Conservation (phyloP, 2,329 filamentous ascomycete species). For the Cytospora schulzeri region DNA sequence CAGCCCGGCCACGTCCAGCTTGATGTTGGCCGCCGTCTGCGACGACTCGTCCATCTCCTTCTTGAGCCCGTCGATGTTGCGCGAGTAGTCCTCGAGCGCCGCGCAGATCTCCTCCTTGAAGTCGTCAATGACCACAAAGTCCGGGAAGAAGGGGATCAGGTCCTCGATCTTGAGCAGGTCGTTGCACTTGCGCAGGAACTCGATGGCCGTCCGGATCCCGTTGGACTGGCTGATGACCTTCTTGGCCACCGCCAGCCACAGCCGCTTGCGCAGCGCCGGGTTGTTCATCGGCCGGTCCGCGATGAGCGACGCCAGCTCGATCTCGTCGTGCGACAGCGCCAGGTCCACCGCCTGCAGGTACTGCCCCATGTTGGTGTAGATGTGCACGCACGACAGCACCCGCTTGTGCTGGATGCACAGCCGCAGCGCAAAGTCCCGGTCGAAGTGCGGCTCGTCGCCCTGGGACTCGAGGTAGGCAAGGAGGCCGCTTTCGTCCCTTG, state of each 20-base stretch:
- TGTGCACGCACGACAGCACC: conserved; percentile 92
- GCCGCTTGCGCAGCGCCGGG: conserved; percentile 80
- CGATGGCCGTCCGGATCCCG: conserved; percentile 90
- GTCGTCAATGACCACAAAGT: conserved; percentile 98
- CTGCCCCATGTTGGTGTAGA: conserved; percentile 95
- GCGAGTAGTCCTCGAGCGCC: conserved; percentile 89
- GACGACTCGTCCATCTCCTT: conserved; percentile 96
- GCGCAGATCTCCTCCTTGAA: conserved; percentile 98
- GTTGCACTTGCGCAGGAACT: conserved; percentile 81
- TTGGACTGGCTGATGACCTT: conserved; percentile 87
- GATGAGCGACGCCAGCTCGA: conserved; percentile 86
- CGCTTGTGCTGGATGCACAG: conserved; percentile 94
- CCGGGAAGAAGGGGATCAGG: conserved; percentile 95
- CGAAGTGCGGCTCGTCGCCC: conserved; percentile 82
- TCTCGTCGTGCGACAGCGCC: conserved; percentile 83
- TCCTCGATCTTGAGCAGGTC: conserved; percentile 94
- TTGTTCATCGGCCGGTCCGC: conserved; percentile 83
- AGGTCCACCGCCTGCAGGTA: conserved; percentile 92
- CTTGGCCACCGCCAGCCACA: conserved; percentile 93
- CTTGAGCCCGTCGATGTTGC: conserved; percentile 84
- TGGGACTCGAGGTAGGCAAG: conserved; percentile 90
- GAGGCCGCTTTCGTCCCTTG: conserved; percentile 80
- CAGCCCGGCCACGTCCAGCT: conserved; percentile 81
- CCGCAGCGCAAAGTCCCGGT: conserved; percentile 93
- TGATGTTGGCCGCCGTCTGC: conserved; percentile 86